Evolutionary conservation across 257 asterid genomes (phyloP), one percentile per base, ranked within the genome.

Genomic region (Vinca minor): DNA sequence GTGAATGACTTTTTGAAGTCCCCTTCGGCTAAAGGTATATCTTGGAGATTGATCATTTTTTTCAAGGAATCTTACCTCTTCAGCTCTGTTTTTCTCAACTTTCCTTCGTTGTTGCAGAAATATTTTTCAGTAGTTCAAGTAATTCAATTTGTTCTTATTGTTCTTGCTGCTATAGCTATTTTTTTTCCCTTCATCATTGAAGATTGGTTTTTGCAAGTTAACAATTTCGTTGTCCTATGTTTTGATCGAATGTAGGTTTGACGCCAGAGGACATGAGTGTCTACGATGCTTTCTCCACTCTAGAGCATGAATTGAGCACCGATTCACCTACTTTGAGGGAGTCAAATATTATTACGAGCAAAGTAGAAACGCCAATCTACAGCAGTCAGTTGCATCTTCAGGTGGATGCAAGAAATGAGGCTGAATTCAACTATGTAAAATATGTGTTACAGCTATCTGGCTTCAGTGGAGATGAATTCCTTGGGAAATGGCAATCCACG

Each of bases 371-470:
- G 26, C 67, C 68, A 26, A 50, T 62, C 62, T 70, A 67, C 66
- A 39, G 60, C 1, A 68, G 77, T 34, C 73, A 73, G 8, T 57
- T 73, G 46, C 76, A 48, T 6, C 34, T 76, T 62, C 76, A 60
- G 6, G 78, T 74, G n/a, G 87, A 78, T 54, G 46, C 62, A 14
- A 79, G 78, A 71, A 67, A 80, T 32, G 65, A 73, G 65, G 63
- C 79, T 0, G 90, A 82, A 62, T 88, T 83, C 85, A 71, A 78
- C 50, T 86, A 76, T 61, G 93, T 86, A 29, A 83, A 64, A 59
- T 86, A 83, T 36, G 79, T 88, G 17, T 57, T 91, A 35, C 86
- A 86, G 39, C 75, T 81, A 9, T 85, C 96, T 0, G 95, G 96
- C 0, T 81, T 88, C 83, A 83, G 73, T 42, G 66, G 73, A 49